Percentiles rank a stretch among this genome's conserved stretches.
Conservation (phyloP, 2,329 filamentous ascomycete genomes). For the Alternaria conjuncta region DNA sequence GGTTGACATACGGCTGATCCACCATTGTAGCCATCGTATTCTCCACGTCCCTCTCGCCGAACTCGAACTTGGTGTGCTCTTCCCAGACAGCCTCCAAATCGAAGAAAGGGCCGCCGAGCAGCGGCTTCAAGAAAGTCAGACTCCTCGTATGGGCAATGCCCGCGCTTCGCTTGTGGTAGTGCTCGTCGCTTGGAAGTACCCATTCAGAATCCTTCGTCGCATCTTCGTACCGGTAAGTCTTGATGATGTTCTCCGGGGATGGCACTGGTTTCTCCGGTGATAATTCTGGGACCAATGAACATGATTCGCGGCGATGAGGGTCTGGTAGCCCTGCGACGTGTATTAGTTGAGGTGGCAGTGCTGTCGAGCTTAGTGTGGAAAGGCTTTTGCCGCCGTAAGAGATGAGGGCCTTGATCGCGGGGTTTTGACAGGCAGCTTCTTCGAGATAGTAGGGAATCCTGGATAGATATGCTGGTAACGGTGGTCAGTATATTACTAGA, state of each 20-base stretch:
- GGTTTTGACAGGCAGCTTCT: conserved; percentile 31
- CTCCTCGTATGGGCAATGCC: conserved; percentile 70
- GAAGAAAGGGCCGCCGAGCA: conserved; percentile 69
- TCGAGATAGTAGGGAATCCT: conserved; percentile 42
- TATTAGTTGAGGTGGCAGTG: conserved; percentile 37
- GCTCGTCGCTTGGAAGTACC: conserved; percentile 35
- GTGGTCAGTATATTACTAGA: no score
- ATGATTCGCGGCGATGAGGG: conserved; percentile 28
- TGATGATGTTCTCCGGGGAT: conserved; percentile 21
- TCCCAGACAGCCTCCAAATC: conserved; percentile 81
- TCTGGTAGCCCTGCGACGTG: conserved; percentile 32
- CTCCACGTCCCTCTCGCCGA: conserved; percentile 70
- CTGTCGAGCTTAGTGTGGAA: conserved; percentile 28
- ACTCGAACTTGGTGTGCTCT: conserved; percentile 76
- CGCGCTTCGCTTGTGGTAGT: conserved; percentile 59
- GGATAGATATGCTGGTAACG: conserved; percentile 37
- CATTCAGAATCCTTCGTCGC: conserved; percentile 33
- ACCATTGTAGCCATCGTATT: conserved; percentile 85
- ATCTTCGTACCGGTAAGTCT: conserved; percentile 33
- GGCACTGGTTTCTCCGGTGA: not conserved
- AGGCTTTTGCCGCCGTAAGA: conserved; percentile 41
- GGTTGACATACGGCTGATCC: conserved; percentile 78
- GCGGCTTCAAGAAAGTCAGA: conserved; percentile 68
- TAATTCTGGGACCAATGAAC: conserved; percentile 25
- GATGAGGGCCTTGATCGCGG: conserved; percentile 39